A percentile compares a stretch with the other conserved stretches of the same genome.
Conservation (phyloP, 352 stramenopile species). For the Globisporangium uncinulatum region DNA sequence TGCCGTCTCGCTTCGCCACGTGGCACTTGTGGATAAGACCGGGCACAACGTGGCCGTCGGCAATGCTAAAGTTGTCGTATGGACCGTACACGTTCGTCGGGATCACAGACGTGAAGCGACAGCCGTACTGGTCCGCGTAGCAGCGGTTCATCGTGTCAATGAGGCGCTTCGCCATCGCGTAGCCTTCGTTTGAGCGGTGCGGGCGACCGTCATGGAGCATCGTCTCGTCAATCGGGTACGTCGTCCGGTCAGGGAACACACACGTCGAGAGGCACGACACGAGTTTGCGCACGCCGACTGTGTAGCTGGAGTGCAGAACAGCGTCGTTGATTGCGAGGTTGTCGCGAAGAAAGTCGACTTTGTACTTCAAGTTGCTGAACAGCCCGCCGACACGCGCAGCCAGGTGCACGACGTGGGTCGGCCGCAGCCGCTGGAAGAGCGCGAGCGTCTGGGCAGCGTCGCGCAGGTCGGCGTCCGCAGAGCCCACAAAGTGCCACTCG, state of each 20-base stretch:
- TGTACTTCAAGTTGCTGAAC: constrained; percentile 76
- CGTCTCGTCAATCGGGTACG: constrained; percentile 97
- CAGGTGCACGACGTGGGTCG: constrained; percentile 97
- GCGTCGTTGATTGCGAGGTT: constrained; percentile 99
- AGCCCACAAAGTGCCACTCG: constrained; percentile 92
- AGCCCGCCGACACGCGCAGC: constrained; percentile 92
- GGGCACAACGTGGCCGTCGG: constrained; percentile 97
- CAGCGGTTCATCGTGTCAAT: constrained; percentile 97
- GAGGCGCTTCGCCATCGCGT: constrained; percentile 98
- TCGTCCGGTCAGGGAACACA: constrained; percentile 98
- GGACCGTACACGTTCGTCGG: constrained; percentile 99
- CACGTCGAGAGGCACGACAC: constrained; percentile 98
- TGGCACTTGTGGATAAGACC: constrained; percentile 99
- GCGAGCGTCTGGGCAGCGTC: constrained; percentile 68
- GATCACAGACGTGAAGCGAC: constrained; percentile 98
- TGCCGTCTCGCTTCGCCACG: constrained; percentile 88
- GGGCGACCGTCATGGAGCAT: constrained; percentile 92
- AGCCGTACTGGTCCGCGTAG: constrained; percentile 95
- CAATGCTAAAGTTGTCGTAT: constrained; percentile 97
- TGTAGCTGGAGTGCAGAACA: constrained; percentile 94
- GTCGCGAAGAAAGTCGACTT: constrained; percentile 98
- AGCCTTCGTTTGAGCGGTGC: constrained; percentile 87
- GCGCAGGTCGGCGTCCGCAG: constrained; percentile 93
- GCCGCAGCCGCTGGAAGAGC: constrained; percentile 92
- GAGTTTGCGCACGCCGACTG: constrained; percentile 89